These are phyloP conservation scores for Fusarium heterosporum DNA, from an alignment of 2,329 filamentous ascomycete genomes.

Conservation along the genomic window DNA sequence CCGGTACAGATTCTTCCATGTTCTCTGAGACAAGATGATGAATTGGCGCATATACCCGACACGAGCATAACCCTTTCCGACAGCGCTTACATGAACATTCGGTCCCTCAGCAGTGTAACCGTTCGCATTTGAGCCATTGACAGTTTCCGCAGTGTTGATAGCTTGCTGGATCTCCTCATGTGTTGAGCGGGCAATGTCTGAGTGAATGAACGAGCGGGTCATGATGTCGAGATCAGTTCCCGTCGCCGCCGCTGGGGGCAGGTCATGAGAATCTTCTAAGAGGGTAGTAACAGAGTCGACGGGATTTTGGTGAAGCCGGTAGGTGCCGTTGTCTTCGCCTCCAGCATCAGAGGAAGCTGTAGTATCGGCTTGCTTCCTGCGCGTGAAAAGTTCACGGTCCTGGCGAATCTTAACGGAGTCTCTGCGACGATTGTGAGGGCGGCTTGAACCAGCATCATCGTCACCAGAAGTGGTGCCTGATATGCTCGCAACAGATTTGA, in stretches of 20 bases:
- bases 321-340: conserved; percentile 62
- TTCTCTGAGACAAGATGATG: conserved; percentile 86
- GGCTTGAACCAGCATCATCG: conserved; percentile 67
- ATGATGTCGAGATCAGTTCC: conserved; percentile 86
- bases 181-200: conserved; percentile 79
- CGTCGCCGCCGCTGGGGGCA: conserved; percentile 68
- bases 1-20: conserved; percentile 96
- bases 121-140: conserved; percentile 73
- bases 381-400: conserved; percentile 89
- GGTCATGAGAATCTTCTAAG: conserved; percentile 75
- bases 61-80: conserved; percentile 84
- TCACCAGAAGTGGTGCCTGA: conserved; percentile 81
- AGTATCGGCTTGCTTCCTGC: conserved; percentile 74
- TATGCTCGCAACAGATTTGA: conserved; percentile 90
- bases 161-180: conserved; percentile 82
- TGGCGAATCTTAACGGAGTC: conserved; percentile 88
- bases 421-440: conserved; percentile 76
- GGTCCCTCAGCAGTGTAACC: conserved; percentile 59
- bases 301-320: conserved; percentile 63
- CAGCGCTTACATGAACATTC: conserved; percentile 66
- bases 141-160: conserved; percentile 70
- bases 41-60: conserved; percentile 87
- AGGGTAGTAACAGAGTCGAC: conserved; percentile 63
- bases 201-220: conserved; percentile 79
- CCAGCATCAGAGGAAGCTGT: conserved; percentile 70